phyloP scores from a whole-genome alignment of 345 rosid species.

The Camelina sativa region DNA sequence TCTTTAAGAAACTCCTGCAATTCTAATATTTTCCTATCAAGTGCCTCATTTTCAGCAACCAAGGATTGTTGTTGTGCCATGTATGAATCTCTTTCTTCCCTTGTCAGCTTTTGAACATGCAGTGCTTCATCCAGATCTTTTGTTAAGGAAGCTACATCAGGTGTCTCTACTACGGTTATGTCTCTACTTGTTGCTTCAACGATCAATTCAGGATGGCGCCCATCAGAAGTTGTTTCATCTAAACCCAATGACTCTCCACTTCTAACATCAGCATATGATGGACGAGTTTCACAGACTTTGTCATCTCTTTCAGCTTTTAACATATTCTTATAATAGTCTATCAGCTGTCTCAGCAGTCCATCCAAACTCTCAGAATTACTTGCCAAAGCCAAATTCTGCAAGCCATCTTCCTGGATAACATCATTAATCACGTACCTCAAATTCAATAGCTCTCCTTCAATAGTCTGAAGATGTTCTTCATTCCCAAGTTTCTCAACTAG shows the following conservation, averaged over 20 bases:
- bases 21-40: conserved; percentile 59
- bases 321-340: conserved; percentile 57
- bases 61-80: conserved; percentile 64
- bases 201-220: conserved; percentile 37
- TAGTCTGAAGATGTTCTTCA: conserved; percentile 53
- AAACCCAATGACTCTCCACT: conserved; percentile 44
- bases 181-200: conserved; percentile 53
- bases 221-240: conserved; percentile 43
- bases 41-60: conserved; percentile 62
- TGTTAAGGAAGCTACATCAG: conserved; percentile 50
- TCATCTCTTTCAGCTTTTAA: conserved; percentile 46
- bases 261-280: conserved; percentile 43
- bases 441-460: conserved; percentile 57
- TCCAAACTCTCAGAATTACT: conserved; percentile 65
- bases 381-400: conserved; percentile 50
- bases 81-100: conserved; percentile 73
- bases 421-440: conserved; percentile 64
- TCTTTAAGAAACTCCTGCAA: conserved; percentile 67
- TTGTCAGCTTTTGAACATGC: conserved; percentile 55
- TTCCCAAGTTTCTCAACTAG: conserved; percentile 56
- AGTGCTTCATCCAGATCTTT: conserved; percentile 72
- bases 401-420: conserved; percentile 60
- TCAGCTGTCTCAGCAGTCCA: conserved; percentile 64
- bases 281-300: conserved; percentile 39
- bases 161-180: conserved; percentile 44